Conservation (phyloP, 208 protist genomes). For the Herpetomonas tarakana region DNA sequence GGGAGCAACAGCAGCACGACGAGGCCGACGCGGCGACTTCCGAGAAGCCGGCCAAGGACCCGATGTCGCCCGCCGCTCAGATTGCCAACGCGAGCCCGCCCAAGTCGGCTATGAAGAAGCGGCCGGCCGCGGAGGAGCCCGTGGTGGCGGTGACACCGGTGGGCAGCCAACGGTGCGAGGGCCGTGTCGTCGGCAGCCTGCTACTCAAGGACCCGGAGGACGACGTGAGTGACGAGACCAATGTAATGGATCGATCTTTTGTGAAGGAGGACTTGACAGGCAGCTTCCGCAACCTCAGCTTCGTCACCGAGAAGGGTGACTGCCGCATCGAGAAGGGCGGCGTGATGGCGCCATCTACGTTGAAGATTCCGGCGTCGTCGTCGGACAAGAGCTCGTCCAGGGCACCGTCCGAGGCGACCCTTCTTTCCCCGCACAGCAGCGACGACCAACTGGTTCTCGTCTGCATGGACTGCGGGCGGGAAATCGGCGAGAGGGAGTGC, state of each 20-base stretch:
- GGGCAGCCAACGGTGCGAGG: neutral
- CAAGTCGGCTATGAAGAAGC: neutral
- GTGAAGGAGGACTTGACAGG: constrained; percentile 18
- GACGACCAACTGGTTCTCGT: constrained; percentile 54
- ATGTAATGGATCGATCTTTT: constrained; percentile 21
- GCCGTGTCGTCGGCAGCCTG: neutral
- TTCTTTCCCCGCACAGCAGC: constrained; percentile 33
- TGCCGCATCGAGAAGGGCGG: constrained; percentile 18
- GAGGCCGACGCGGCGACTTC: no score
- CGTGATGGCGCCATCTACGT: constrained; percentile 8
- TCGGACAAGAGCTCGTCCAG: neutral
- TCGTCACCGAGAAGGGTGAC: constrained; percentile 15
- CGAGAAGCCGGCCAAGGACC: no score
- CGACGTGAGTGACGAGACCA: constrained; percentile 4
- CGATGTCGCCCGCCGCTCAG: neutral
- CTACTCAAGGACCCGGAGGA: neutral
- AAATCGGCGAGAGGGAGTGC: constrained; percentile 30
- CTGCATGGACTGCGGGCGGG: constrained; percentile 54
- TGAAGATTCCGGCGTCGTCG: neutral
- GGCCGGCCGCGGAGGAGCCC: neutral
- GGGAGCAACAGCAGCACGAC: neutral
- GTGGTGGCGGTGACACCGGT: neutral
- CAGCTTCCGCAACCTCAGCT: constrained; percentile 29
- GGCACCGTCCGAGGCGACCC: constrained; percentile 6
- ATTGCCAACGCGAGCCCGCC: neutral